A percentile compares a stretch with the other conserved stretches of the same genome.
phyloP scores from a whole-genome alignment of 169 alveolate species.

The Cryptosporidium viatorum region DNA sequence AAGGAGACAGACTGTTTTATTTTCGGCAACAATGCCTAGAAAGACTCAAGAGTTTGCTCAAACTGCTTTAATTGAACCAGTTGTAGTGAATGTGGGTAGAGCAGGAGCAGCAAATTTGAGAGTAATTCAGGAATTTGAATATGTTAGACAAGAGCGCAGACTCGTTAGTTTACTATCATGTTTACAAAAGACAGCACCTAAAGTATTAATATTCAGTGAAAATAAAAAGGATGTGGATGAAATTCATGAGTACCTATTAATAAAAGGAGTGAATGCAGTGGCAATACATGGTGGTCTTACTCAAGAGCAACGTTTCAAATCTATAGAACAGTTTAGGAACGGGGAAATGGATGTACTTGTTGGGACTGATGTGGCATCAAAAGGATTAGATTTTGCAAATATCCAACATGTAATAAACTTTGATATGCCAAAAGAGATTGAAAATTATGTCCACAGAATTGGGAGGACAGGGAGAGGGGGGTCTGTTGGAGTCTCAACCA shows the following conservation, averaged over 20 bases:
- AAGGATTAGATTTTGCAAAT: conserved; percentile 97
- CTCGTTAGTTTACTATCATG: conserved; percentile 88
- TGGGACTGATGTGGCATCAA: conserved; percentile 96
- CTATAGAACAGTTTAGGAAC: conserved; percentile 85
- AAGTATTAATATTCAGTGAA: conserved; percentile 94
- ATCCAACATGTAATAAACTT: conserved; percentile 97
- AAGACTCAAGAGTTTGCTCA: conserved; percentile 96
- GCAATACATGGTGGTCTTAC: conserved; percentile 93
- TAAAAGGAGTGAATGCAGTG: conserved; percentile 89
- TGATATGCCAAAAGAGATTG: conserved; percentile 98
- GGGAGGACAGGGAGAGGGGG: conserved; percentile 99
- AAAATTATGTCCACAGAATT: conserved; percentile 96
- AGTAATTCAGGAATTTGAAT: conserved; percentile 93
- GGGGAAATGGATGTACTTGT: conserved; percentile 88
- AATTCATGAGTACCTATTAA: conserved; percentile 91
- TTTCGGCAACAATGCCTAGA: conserved; percentile 97
- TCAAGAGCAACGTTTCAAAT: conserved; percentile 89
- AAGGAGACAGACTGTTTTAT: conserved; percentile 93
- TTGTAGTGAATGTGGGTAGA: conserved; percentile 94
- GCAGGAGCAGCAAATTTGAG: conserved; percentile 93
- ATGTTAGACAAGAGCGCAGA: conserved; percentile 92
- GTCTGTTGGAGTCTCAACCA: conserved; percentile 94
- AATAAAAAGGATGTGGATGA: conserved; percentile 95
- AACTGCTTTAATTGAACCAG: conserved; percentile 91
- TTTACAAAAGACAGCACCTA: conserved; percentile 95